Percentiles rank a stretch among this genome's conserved stretches.
These are phyloP conservation scores for Fusarium sp. DNA, from an alignment of 2,329 filamentous ascomycete genomes.

Conservation along the genomic window DNA sequence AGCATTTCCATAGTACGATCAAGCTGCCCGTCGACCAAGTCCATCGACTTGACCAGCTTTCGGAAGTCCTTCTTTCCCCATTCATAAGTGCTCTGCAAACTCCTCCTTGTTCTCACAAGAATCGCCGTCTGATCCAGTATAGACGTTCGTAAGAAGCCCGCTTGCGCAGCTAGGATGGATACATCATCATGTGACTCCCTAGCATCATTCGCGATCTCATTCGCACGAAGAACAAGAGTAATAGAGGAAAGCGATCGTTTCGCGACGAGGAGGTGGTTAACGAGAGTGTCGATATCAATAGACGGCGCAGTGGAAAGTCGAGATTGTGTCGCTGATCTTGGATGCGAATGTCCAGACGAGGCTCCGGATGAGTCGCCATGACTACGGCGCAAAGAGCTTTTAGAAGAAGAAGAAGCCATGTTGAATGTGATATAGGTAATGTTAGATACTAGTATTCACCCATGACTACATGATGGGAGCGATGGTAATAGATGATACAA, in stretches of 20 bases:
- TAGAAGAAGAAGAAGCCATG: constrained; percentile 50
- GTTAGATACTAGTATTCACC: constrained; percentile 3
- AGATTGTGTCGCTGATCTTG: constrained; percentile 42
- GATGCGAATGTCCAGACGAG: constrained; percentile 47
- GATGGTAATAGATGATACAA: constrained; percentile 2
- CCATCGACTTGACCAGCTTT: constrained; percentile 70
- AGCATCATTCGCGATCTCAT: constrained; percentile 83
- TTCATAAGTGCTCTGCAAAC: constrained; percentile 66
- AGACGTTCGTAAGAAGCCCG: constrained; percentile 72
- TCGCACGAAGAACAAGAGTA: constrained; percentile 83
- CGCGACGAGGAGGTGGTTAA: constrained; percentile 84
- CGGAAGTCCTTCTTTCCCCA: constrained; percentile 69
- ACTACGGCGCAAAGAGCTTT: constrained; percentile 49
- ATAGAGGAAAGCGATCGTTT: constrained; percentile 90
- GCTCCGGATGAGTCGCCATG: constrained; percentile 48
- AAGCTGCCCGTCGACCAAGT: constrained; percentile 72
- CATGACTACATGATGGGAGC: constrained; percentile 40
- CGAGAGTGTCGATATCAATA: constrained; percentile 75
- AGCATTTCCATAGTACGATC: constrained; percentile 74
- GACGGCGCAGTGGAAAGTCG: constrained; percentile 38
- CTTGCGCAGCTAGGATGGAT: constrained; percentile 75
- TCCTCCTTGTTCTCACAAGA: constrained; percentile 60
- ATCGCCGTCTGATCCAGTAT: constrained; percentile 66
- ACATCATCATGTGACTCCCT: constrained; percentile 81
- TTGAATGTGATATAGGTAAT: constrained; percentile 4